Evolutionary conservation across 208 protist species (phyloP), one percentile per base, ranked within the genome.

Genomic region (Trichomonas vaginalis): DNA sequence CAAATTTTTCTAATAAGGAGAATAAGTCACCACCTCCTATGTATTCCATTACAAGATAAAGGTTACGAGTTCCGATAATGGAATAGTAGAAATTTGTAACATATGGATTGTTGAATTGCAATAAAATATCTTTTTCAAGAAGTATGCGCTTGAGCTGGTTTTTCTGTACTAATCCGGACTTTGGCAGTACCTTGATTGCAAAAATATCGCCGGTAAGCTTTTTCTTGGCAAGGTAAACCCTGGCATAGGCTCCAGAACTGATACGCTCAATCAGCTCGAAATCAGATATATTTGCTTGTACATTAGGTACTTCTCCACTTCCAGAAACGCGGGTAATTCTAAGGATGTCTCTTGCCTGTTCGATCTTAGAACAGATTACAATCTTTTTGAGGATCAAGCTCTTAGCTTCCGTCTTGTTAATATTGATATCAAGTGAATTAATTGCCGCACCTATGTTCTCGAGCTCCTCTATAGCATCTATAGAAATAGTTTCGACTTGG

Each of bases 181-280:
- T 88, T 46, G 82, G 40, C 21, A 47, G 17, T 14, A 88, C 82
- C 32, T 98, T 98, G 97, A 98, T 97, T 15, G 97, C 97, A 90
- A 97, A 98, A 23, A 98, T 61, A 21, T 97, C 80, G 9, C 95
- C 82, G 21, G 96, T 96, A 35, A 96, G 95, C n/a, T 97, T 98
- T 95, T 98, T 97, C 14, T 82, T 83, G 2, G 96, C 96, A 1
- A 96, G 40, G 1, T 87, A 70, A 61, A 98, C 97, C 86, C 98
- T 98, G 17, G 97, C 97, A 90, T 98, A 98, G 70, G 96, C 96
- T 14, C 97, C 97, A 95, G 97, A 97, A n/a, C 97, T 97, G 86
- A 98, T 96, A 8, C 97, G 97, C 79, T 96, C 96, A 8, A 98
- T 70, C 15, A 98, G 49, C 32, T 98, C 96, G 95, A 98, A 98